A percentile compares a stretch with the other conserved stretches of the same genome.
Evolutionary conservation across 345 rosid species (phyloP).

Genomic region (Hirschfeldia incana): DNA sequence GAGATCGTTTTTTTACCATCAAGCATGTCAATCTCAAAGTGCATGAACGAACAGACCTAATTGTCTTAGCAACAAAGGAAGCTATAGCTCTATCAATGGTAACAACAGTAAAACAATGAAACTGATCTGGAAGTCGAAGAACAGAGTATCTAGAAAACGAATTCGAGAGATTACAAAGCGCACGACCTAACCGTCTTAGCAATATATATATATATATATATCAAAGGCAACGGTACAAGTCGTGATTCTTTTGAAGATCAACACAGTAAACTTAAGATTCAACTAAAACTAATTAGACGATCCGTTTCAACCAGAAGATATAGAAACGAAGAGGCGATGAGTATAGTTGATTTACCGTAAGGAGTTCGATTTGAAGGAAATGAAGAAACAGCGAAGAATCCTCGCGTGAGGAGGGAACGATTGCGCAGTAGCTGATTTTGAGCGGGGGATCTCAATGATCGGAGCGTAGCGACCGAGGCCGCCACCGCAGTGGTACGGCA

Average conservation of each 20-base stretch:
- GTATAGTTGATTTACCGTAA: conserved; percentile 19
- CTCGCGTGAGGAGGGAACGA: conserved; percentile 17
- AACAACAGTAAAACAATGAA: neutral
- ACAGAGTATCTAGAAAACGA: neutral
- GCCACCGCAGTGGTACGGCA: conserved; percentile 35
- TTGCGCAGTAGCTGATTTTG: conserved; percentile 6
- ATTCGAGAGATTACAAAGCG: neutral
- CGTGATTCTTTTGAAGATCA: neutral
- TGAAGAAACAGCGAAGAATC: conserved; percentile 36
- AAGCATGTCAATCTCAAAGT: neutral
- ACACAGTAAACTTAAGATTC: neutral
- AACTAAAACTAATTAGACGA: neutral
- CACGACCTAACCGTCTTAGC: neutral
- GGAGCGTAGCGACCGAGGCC: conserved; percentile 24
- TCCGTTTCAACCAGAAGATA: neutral
- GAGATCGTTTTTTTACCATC: neutral
- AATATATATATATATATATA: no score
- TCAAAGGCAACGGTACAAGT: neutral
- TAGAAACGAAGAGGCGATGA: neutral
- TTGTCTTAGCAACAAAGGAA: neutral
- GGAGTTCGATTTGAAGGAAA: conserved; percentile 30
- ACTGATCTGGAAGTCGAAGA: neutral
- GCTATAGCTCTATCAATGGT: neutral
- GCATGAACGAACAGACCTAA: neutral
- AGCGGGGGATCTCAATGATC: conserved; percentile 26